A percentile compares a stretch with the other conserved stretches of the same genome.
phyloP scores from a whole-genome alignment of 768 basidiomycete genomes.

The Lactarius tabidus region DNA sequence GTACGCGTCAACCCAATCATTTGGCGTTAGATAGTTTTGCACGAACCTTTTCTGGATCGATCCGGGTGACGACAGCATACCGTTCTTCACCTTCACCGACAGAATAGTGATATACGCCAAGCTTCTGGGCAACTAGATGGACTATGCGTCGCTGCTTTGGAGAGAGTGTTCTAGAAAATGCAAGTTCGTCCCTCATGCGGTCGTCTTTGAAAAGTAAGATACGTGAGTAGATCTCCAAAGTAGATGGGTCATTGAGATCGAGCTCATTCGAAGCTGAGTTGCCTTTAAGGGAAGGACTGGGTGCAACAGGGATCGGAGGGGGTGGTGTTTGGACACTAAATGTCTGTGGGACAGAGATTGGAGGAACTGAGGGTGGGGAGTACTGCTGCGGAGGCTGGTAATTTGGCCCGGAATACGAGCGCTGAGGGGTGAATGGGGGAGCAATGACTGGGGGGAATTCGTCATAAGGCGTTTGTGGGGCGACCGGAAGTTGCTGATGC shows the following conservation, averaged over 20 bases:
- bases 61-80: conserved; percentile 90
- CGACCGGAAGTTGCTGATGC: conserved; percentile 33
- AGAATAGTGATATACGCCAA: conserved; percentile 92
- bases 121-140: conserved; percentile 93
- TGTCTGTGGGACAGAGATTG: conserved; percentile 39
- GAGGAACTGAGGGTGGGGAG: conserved; percentile 52
- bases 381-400: conserved; percentile 61
- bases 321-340: conserved; percentile 48
- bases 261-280: conserved; percentile 62
- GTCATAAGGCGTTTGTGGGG: conserved; percentile 45
- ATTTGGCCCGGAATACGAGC: conserved; percentile 62
- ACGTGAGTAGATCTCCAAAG: conserved; percentile 95
- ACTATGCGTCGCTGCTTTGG: conserved; percentile 89
- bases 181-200: conserved; percentile 93
- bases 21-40: conserved; percentile 3
- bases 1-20: background rate
- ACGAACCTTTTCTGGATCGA: conserved; percentile 77
- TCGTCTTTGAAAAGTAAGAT: conserved; percentile 98
- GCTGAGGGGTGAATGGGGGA: conserved; percentile 62
- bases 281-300: conserved; percentile 59
- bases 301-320: conserved; percentile 47
- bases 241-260: conserved; percentile 93
- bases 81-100: conserved; percentile 90
- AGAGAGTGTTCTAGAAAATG: conserved; percentile 84
- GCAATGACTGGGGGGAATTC: conserved; percentile 62